phyloP scores from a whole-genome alignment of 73 alveolate species.

The Effrenium voratum region DNA sequence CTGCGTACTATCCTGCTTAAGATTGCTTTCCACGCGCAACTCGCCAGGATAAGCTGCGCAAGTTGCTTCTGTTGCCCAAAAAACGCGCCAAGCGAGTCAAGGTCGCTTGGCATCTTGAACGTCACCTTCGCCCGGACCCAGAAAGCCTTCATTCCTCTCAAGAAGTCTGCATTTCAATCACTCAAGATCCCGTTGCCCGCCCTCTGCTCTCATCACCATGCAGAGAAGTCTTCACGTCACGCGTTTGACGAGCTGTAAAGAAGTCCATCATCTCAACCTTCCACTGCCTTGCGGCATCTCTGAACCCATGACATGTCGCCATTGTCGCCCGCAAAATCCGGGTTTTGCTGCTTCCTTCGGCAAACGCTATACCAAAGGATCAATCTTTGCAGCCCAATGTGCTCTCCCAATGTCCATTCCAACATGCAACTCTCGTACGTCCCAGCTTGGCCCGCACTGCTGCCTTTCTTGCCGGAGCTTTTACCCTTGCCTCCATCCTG shows the following conservation, averaged over 20 bases:
- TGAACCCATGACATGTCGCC: slow-evolving; percentile 28
- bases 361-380: not conserved
- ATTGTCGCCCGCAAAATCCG: not conserved
- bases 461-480: no score
- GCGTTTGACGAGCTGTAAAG: not conserved
- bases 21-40: no score
- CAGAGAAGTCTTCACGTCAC: not conserved
- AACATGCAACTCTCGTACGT: no score
- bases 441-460: no score
- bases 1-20: no score
- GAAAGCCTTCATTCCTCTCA: not conserved
- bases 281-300: slow-evolving; percentile 1
- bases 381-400: slow-evolving; percentile 1
- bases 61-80: not conserved
- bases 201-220: slow-evolving; percentile 16
- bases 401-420: slow-evolving; percentile 32
- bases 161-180: not conserved
- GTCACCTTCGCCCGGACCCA: not conserved
- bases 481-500: no score
- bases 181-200: not conserved
- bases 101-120: not conserved
- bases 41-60: not conserved
- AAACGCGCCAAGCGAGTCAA: not conserved
- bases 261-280: not conserved
- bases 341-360: not conserved